Percentiles rank a stretch among this genome's conserved stretches.
Conservation (phyloP, 2,329 filamentous ascomycete species). For the Diaporthe australafricana region DNA sequence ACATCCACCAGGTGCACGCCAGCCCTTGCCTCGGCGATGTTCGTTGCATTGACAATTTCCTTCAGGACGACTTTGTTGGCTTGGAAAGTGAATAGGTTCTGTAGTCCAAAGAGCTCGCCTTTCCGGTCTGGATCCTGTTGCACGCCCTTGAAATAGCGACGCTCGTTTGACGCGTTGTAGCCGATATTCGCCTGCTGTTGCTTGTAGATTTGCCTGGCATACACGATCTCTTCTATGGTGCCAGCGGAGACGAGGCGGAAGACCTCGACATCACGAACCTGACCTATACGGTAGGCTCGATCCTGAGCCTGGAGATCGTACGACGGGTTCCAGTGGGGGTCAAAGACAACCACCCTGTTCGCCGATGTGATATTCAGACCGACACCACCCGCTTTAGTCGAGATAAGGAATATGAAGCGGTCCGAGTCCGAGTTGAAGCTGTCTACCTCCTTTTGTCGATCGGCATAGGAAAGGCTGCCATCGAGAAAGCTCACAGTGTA, state of each 20-base stretch:
- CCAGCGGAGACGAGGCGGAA: slow-evolving; percentile 91
- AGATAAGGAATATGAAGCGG: slow-evolving; percentile 96
- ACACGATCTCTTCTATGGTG: slow-evolving; percentile 97
- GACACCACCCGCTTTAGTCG: slow-evolving; percentile 91
- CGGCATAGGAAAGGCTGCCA: slow-evolving; percentile 84
- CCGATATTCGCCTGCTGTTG: slow-evolving; percentile 99
- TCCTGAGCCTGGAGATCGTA: slow-evolving; percentile 97
- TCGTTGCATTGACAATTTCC: slow-evolving; percentile 99
- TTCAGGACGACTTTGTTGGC: slow-evolving; percentile 82
- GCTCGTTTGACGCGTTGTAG: slow-evolving; percentile 91
- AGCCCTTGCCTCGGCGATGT: slow-evolving; percentile 91
- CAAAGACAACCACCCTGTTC: slow-evolving; percentile 97
- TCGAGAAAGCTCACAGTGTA: slow-evolving; percentile 95
- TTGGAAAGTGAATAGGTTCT: slow-evolving; percentile 87
- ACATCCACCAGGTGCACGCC: slow-evolving; percentile 85
- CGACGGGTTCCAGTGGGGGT: slow-evolving; percentile 97
- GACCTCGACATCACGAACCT: slow-evolving; percentile 92
- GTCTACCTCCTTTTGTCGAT: slow-evolving; percentile 84
- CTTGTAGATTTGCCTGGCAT: slow-evolving; percentile 97
- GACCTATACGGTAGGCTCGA: slow-evolving; percentile 94
- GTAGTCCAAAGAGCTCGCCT: slow-evolving; percentile 92
- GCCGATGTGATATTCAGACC: slow-evolving; percentile 97
- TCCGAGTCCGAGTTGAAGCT: slow-evolving; percentile 89
- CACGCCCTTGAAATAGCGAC: slow-evolving; percentile 94
- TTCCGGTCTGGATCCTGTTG: slow-evolving; percentile 85